Evolutionary conservation across 2,329 filamentous ascomycete species (phyloP).

Genomic region (Pseudonectria buxi): DNA sequence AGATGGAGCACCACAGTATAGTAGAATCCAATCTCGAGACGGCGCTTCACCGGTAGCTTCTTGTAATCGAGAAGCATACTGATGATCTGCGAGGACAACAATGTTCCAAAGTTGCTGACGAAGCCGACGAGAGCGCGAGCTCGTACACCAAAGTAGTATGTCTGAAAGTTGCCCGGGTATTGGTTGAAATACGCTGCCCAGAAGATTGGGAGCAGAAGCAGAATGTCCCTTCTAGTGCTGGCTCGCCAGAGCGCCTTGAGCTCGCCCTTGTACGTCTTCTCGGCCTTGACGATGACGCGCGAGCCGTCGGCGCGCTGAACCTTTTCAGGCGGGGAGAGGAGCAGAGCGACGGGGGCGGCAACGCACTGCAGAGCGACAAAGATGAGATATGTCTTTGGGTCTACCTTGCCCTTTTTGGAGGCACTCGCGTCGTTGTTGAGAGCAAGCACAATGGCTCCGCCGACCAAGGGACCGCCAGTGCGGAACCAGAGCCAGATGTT

Average conservation of each 20-base stretch:
- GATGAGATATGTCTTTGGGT: constrained; percentile 57
- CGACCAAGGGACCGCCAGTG: constrained; percentile 42
- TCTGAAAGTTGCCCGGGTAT: constrained; percentile 40
- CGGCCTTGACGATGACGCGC: constrained; percentile 14
- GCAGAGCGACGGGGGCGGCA: constrained; percentile 52
- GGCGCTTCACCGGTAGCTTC: constrained; percentile 27
- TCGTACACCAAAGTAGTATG: constrained; percentile 33
- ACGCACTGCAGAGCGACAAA: constrained; percentile 61
- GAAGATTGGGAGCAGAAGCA: constrained; percentile 17
- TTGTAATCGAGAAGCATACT: constrained; percentile 39
- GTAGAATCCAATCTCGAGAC: constrained; percentile 37
- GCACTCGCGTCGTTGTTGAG: constrained; percentile 49
- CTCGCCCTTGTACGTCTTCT: constrained; percentile 17
- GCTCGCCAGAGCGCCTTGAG: constrained; percentile 15
- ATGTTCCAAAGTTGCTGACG: constrained; percentile 26
- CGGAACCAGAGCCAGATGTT: constrained; percentile 59
- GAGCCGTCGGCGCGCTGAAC: constrained; percentile 56
- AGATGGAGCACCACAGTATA: constrained; percentile 39
- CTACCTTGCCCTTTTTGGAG: constrained; percentile 48
- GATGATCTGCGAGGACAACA: constrained; percentile 39
- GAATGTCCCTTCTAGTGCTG: constrained; percentile 13
- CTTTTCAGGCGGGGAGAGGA: constrained; percentile 50
- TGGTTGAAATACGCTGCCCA: constrained; percentile 25
- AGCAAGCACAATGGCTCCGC: constrained; percentile 60
- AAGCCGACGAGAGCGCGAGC: constrained; percentile 42